These are phyloP conservation scores for Lepidium sativum DNA, from an alignment of 345 rosid species.

Conservation along the genomic window DNA sequence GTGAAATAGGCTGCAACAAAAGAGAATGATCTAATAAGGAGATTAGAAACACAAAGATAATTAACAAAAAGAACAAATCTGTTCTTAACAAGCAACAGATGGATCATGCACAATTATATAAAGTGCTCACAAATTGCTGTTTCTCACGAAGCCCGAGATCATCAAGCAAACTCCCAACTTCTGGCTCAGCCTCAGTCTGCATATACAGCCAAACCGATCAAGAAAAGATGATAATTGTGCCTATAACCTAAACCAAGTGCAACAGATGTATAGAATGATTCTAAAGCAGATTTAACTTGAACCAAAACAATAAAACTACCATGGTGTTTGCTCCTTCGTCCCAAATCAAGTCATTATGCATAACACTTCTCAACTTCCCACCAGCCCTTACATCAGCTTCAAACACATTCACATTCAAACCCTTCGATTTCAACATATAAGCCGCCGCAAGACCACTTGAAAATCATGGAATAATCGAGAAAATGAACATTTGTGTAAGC, in stretches of 20 bases:
- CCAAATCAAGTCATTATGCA: slow-evolving; percentile 57
- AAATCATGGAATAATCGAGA: not conserved
- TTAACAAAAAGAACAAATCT: not conserved
- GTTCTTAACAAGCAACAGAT: not conserved
- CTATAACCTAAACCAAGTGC: not conserved
- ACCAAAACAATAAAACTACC: slow-evolving; percentile 30
- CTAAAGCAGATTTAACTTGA: not conserved
- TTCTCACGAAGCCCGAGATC: slow-evolving; percentile 74
- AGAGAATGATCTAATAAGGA: not conserved
- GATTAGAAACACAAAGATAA: not conserved
- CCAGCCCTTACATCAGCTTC: slow-evolving; percentile 85
- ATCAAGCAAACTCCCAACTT: slow-evolving; percentile 62
- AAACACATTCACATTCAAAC: slow-evolving; percentile 65
- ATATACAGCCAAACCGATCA: slow-evolving; percentile 1
- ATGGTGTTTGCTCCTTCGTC: slow-evolving; percentile 97
- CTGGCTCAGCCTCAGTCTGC: slow-evolving; percentile 79
- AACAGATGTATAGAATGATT: not conserved
- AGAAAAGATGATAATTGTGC: not conserved
- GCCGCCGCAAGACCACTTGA: slow-evolving; percentile 92
- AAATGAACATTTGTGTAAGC: not conserved
- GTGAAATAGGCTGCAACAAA: slow-evolving; percentile 67
- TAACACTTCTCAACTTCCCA: slow-evolving; percentile 75
- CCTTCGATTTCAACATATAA: slow-evolving; percentile 71
- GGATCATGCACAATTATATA: not conserved
- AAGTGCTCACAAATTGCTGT: slow-evolving; percentile 68